Conservation (phyloP, 345 rosid species). For the Toxicodendron radicans region DNA sequence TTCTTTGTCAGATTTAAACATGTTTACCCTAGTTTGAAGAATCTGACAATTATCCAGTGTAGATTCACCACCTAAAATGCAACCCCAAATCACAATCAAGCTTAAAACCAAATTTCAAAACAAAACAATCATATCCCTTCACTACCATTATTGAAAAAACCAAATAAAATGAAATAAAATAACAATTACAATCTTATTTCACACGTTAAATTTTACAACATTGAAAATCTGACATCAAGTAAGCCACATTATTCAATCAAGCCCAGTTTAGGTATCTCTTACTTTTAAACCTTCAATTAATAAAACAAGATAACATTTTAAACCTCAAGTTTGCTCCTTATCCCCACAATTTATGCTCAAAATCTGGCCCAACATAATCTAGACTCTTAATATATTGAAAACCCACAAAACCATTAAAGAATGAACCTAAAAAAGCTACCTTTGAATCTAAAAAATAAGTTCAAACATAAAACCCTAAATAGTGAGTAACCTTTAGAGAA, state of each 20-base stretch:
- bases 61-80: conserved; percentile 77
- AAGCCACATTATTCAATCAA: not conserved
- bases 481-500: conserved; percentile 73
- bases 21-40: conserved; percentile 86
- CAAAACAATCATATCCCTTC: not conserved
- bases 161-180: not conserved
- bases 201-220: not conserved
- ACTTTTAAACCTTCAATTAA: not conserved
- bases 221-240: not conserved
- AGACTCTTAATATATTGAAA: not conserved
- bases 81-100: conserved; percentile 8
- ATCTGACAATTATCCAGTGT: conserved; percentile 78
- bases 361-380: not conserved
- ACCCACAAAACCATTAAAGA: not conserved
- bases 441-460: not conserved
- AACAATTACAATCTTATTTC: not conserved
- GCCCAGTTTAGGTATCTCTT: not conserved
- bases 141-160: not conserved
- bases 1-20: conserved; percentile 66
- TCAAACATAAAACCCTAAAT: not conserved
- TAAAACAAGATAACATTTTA: not conserved
- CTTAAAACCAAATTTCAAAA: not conserved
- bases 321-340: not conserved
- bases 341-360: not conserved
- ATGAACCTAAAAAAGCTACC: not conserved